Evolutionary conservation across 495 filamentous ascomycete species (phyloP), one percentile per base, ranked within the genome.

Genomic region (Aspergillus incahuasiensis): DNA sequence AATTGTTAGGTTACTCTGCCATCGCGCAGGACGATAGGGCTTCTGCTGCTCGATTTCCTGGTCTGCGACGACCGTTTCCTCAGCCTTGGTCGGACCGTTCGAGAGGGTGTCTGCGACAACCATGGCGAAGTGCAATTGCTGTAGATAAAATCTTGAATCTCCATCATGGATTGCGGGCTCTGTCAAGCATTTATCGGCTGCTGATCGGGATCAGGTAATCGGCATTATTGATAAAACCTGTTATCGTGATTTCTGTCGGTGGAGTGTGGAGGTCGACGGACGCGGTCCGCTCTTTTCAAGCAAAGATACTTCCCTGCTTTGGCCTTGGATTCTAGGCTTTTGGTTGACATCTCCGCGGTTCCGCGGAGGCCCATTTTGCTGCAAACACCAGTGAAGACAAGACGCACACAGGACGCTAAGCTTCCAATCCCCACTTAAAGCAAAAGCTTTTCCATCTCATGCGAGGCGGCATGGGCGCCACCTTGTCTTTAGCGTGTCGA

Each of bases 61-160:
- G 48, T 57, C 55, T 39, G 44, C 44, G 53, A 66, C 34, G 41
- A 64, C 59, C 42, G 54, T 58, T 61, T 60, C 47, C 19, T 67
- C 64, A 25, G 67, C 54, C 63, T 67, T 50, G 59, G 30, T 5
- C 8, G 13, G 47, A 34, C 21, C 25, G 34, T 39, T 34, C n/a
- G 13, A 1, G 3, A 25, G 25, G 25, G 24, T 32, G 32, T 39
- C 34, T 28, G 32, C 32, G 28, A 50, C 40, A 6, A 1, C 32
- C 48, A 50, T 50, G 19, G 3, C 20, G 16, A 40, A 35, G 28
- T 21, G 30, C 30, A 40, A 25, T 9, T 49, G 32, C 19, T 3
- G 20, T 28, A 28, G 3, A 8, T 40, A 28, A 12, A n/a, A 18
- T 9, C 2, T 25, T 9, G 24, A n/a, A 1, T n/a, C 1, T 7